Evolutionary conservation across 2,329 filamentous ascomycete genomes (phyloP).

Genomic region (Amauroascus niger): DNA sequence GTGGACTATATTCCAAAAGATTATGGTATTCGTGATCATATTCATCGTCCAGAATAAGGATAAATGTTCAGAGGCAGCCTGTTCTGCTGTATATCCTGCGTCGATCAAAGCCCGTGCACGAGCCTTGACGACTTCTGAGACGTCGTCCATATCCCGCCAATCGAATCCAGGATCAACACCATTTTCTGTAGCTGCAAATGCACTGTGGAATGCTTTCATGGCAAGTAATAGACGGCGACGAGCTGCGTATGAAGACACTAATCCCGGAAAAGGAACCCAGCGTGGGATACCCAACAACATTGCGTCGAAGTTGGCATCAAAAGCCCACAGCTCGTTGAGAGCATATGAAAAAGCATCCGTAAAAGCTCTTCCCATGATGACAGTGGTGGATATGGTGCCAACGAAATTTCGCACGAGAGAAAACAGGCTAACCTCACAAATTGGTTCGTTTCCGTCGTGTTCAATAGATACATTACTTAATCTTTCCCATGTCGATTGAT

Average conservation of each 20-base stretch:
- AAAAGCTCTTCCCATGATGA: constrained; percentile 46
- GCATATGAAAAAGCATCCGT: constrained; percentile 45
- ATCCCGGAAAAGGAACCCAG: constrained; percentile 45
- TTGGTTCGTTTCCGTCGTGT: constrained; percentile 28
- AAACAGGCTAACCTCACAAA: constrained; percentile 46
- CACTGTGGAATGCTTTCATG: constrained; percentile 36
- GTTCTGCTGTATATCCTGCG: constrained; percentile 29
- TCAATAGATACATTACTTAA: constrained; percentile 39
- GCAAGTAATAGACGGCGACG: constrained; percentile 35
- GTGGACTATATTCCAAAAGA: constrained; percentile 45
- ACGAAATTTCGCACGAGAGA: constrained; percentile 49
- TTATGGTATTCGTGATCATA: constrained; percentile 43
- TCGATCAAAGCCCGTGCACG: constrained; percentile 35
- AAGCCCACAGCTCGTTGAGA: constrained; percentile 46
- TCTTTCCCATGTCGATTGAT: constrained; percentile 55
- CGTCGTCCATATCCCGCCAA: constrained; percentile 42
- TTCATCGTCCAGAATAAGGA: constrained; percentile 48
- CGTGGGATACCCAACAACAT: constrained; percentile 48
- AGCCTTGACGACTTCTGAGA: constrained; percentile 38
- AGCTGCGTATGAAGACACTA: constrained; percentile 42
- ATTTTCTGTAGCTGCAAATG: constrained; percentile 36
- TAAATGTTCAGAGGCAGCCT: constrained; percentile 37
- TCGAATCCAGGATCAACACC: constrained; percentile 36
- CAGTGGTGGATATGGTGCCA: constrained; percentile 39
- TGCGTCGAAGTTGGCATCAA: constrained; percentile 47